Evolutionary conservation across 306 rosid genomes (phyloP), one percentile per base, ranked within the genome.

Genomic region (Styphnolobium japonicum): DNA sequence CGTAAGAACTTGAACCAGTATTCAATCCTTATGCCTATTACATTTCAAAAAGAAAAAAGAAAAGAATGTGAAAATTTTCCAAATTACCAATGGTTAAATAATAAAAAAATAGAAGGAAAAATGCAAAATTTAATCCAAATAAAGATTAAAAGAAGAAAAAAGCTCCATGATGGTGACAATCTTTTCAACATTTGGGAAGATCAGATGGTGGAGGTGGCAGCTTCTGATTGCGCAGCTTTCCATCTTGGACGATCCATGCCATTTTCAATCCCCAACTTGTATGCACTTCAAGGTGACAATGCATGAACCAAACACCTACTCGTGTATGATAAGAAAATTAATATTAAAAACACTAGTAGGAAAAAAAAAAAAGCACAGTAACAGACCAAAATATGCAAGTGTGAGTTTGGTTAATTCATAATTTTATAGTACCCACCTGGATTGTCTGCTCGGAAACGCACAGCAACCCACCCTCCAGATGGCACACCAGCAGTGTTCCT

Each of bases 221-320:
- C 84, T 88, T 85, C 52, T 88, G 89, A 39, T 80, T 67, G 16
- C 40, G 81, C 39, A 27, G 22, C 64, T 82, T 79, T 10, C 88
- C 92, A 15, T 86, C 87, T 62, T 61, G 43, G 39, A 86, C 88
- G 2, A 87, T 71, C 88, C 91, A 85, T 1, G 91, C 88, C 88
- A 87, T 87, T 63, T 87, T 87, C 83, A 87, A 73, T 1, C 91
- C 91, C 88, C 91, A 87, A 57, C 91, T 85, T 0, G 87, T 85
- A 64, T 87, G 91, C 15, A 87, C 88, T 83, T 87, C 88, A 6
- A 87, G 76, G 76, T 85, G 91, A 40, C 88, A 87, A 48, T 87
- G 90, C 90, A 87, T 87, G 49, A 87, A 87, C 88, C 90, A 87
- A 60, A 80, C 90, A 4, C 90, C 90, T 81, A 67, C 52, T 16